phyloP scores from a whole-genome alignment of 2,329 filamentous ascomycete genomes.

The Stachybotrys chlorohalonatus region DNA sequence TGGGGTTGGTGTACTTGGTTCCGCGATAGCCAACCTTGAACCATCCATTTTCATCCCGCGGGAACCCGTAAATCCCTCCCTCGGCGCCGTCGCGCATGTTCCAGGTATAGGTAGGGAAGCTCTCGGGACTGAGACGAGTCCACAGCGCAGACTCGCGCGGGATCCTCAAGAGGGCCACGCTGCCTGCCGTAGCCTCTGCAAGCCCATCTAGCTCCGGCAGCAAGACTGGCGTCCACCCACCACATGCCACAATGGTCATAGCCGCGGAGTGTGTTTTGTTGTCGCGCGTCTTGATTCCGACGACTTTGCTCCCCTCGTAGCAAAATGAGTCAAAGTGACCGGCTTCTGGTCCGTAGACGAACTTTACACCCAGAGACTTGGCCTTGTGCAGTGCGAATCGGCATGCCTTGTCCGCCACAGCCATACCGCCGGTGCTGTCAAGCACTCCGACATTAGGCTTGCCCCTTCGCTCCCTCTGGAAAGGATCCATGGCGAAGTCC shows the following conservation, averaged over 20 bases:
- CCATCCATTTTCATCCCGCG: constrained; percentile 29
- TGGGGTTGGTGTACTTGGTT: constrained; percentile 39
- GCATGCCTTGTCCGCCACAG: constrained; percentile 36
- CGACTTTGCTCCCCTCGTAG: constrained; percentile 12
- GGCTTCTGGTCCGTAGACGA: constrained; percentile 23
- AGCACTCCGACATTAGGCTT: constrained; percentile 24
- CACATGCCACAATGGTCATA: constrained; percentile 29
- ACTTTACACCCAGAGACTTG: constrained; percentile 26
- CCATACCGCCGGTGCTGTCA: constrained; percentile 36
- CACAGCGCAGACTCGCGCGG: constrained; percentile 26
- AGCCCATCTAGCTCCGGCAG: constrained; percentile 29
- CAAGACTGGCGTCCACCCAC: constrained; percentile 33
- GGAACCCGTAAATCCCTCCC: constrained; percentile 39
- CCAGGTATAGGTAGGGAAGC: constrained; percentile 34
- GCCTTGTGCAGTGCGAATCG: constrained; percentile 33
- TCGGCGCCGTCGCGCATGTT: constrained; percentile 9
- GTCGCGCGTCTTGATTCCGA: constrained; percentile 29
- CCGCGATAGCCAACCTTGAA: constrained; percentile 42
- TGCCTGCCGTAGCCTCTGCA: constrained; percentile 38
- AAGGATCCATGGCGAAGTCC: constrained; percentile 28
- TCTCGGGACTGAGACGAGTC: constrained; percentile 28
- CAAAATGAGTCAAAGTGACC: constrained; percentile 21
- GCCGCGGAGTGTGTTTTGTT: constrained; percentile 20
- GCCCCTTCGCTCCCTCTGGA: constrained; percentile 9
- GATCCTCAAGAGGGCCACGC: constrained; percentile 32